phyloP scores from a whole-genome alignment of 306 rosid genomes.

The Parietaria judaica region DNA sequence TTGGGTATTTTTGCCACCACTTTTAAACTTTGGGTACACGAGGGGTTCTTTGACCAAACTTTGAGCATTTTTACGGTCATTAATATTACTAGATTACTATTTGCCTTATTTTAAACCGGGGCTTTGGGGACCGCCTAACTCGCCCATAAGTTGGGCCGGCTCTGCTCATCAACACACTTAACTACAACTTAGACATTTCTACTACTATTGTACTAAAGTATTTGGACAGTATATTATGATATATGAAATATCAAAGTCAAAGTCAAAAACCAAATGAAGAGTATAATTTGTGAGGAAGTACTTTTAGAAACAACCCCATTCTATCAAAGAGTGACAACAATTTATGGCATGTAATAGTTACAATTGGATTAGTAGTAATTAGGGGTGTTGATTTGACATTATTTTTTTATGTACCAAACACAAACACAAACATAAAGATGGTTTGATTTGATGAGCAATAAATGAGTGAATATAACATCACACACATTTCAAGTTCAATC shows the following conservation, averaged over 20 bases:
- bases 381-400: not conserved
- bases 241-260: not conserved
- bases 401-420: not conserved
- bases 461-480: conserved; percentile 32
- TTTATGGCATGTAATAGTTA: not conserved
- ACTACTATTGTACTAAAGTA: no score
- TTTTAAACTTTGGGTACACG: no score
- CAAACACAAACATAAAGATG: not conserved
- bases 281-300: not conserved
- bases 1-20: no score
- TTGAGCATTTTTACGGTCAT: no score
- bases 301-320: not conserved
- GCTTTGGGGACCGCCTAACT: no score
- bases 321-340: not conserved
- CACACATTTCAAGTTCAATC: conserved; percentile 26
- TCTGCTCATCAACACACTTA: no score
- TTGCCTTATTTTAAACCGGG: no score
- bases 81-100: no score
- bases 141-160: no score
- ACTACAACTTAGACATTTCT: no score
- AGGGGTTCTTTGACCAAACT: no score
- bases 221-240: no score
- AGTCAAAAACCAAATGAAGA: not conserved
- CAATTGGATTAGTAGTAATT: not conserved
- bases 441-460: conserved; percentile 16